Conservation (phyloP, 495 filamentous ascomycete genomes). For the Tuber calosporum region DNA sequence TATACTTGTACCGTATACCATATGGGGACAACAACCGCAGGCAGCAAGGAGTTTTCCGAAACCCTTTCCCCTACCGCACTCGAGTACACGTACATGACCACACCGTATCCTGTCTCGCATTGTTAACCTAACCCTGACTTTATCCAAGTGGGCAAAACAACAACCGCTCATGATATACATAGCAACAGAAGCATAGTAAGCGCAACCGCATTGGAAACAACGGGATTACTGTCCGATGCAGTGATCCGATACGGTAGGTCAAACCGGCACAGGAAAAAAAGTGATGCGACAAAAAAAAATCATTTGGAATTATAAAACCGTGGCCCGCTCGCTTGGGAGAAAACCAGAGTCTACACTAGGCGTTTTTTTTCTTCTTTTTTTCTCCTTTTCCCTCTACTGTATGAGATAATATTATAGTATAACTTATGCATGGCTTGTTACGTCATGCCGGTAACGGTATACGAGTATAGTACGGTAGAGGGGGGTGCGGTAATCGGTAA, state of each 20-base stretch:
- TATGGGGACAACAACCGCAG: too few species aligned
- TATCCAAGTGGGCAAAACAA: neutral
- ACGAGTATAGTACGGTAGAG: too few species aligned
- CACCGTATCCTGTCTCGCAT: neutral
- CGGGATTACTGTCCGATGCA: neutral
- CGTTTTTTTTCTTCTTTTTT: neutral
- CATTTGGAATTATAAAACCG: too few species aligned
- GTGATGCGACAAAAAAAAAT: neutral
- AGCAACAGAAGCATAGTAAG: too few species aligned
- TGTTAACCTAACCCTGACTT: neutral
- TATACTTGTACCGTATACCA: too few species aligned
- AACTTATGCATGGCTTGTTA: neutral
- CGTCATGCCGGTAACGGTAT: neutral
- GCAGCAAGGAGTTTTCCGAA: slow-evolving; percentile 2
- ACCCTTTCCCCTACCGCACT: neutral
- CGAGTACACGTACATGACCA: too few species aligned
- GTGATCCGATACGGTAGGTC: neutral
- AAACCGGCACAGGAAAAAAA: neutral
- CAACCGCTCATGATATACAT: too few species aligned
- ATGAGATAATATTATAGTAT: too few species aligned
- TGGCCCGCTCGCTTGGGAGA: neutral
- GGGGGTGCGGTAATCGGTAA: too few species aligned
- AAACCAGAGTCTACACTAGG: neutral
- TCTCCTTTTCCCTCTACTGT: neutral
- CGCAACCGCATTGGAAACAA: neutral